phyloP scores from a whole-genome alignment of 2,329 filamentous ascomycete genomes.

The Penicillium sp. region DNA sequence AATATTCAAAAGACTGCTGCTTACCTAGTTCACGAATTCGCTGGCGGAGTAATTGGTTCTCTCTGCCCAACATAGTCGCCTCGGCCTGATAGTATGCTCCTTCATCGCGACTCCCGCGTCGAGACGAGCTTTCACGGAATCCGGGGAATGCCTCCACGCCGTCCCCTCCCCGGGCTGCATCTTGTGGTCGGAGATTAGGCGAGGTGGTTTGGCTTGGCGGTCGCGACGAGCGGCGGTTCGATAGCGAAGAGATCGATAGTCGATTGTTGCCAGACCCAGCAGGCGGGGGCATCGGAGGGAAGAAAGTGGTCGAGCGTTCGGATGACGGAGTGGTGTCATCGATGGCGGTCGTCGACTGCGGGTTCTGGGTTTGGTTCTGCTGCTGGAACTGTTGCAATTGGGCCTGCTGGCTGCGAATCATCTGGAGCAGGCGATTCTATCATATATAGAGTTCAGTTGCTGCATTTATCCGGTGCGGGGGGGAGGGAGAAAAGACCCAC shows the following conservation, averaged over 20 bases:
- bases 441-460: neutral
- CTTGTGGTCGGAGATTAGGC: slow-evolving; percentile 41
- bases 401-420: slow-evolving; percentile 53
- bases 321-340: slow-evolving; percentile 50
- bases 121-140: slow-evolving; percentile 32
- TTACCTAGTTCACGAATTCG: slow-evolving; percentile 53
- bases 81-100: slow-evolving; percentile 54
- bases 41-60: slow-evolving; percentile 54
- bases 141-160: slow-evolving; percentile 31
- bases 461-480: neutral
- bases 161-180: slow-evolving; percentile 30
- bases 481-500: slow-evolving; percentile 33
- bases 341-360: slow-evolving; percentile 32
- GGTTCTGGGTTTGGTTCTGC: slow-evolving; percentile 36
- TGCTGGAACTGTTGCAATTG: slow-evolving; percentile 49
- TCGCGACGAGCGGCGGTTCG: slow-evolving; percentile 39
- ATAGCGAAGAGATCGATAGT: slow-evolving; percentile 40
- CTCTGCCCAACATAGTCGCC: slow-evolving; percentile 49
- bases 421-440: slow-evolving; percentile 55
- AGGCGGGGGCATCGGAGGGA: slow-evolving; percentile 39
- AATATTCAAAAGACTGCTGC: slow-evolving; percentile 8
- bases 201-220: slow-evolving; percentile 43
- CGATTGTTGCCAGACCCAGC: slow-evolving; percentile 33
- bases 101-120: slow-evolving; percentile 51
- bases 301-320: slow-evolving; percentile 45